Conservation (phyloP, 257 asterid genomes). For the Schizonepeta tenuifolia region DNA sequence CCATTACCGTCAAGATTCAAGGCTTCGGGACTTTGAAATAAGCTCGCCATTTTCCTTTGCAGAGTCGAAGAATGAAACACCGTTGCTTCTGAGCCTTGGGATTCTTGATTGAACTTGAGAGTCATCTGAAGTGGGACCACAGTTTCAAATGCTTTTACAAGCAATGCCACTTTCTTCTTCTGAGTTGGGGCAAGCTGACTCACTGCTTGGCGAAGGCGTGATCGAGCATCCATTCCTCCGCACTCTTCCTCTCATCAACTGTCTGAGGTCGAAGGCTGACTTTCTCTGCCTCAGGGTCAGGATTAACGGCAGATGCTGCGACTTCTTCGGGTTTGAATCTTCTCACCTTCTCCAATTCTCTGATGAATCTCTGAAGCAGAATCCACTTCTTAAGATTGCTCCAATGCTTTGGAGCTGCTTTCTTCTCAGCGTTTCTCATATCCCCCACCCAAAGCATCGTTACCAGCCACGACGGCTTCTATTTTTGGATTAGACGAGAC, state of each 20-base stretch:
- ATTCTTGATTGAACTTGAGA: conserved; percentile 41
- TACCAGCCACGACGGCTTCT: conserved; percentile 19
- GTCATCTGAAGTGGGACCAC: conserved; percentile 71
- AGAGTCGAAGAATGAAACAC: conserved; percentile 10
- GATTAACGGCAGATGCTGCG: conserved; percentile 51
- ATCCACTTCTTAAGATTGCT: conserved; percentile 95
- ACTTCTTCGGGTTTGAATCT: conserved; percentile 63
- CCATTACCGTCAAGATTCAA: conserved; percentile 33
- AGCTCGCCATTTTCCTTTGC: conserved; percentile 7
- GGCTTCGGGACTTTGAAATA: conserved; percentile 15
- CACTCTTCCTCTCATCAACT: conserved; percentile 62
- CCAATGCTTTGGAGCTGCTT: conserved; percentile 90
- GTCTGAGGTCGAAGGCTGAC: conserved; percentile 63
- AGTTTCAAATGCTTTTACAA: conserved; percentile 94
- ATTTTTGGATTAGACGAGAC: conserved; percentile 28
- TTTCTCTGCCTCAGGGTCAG: conserved; percentile 67
- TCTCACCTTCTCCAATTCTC: conserved; percentile 78
- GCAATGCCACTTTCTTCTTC: conserved; percentile 78
- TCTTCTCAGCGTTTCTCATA: conserved; percentile 50
- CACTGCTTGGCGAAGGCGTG: conserved; percentile 94
- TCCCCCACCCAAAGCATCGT: conserved; percentile 34
- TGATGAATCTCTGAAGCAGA: conserved; percentile 83
- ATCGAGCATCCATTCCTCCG: conserved; percentile 98
- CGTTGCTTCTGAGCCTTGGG: conserved; percentile 35
- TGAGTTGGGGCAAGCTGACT: conserved; percentile 91